phyloP scores from a whole-genome alignment of 345 rosid genomes.

The Lumnitzera racemosa region DNA sequence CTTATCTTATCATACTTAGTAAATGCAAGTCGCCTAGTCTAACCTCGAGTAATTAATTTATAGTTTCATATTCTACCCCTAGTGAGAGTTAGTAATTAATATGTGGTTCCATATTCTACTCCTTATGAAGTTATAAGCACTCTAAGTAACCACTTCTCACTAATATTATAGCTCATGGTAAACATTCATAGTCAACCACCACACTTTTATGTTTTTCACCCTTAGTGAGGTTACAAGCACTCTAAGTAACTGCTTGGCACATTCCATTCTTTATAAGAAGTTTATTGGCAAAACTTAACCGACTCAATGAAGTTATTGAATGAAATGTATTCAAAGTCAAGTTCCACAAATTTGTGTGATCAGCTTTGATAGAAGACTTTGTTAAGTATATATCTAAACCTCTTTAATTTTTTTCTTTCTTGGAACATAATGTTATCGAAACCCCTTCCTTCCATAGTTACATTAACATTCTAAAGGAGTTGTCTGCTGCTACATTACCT shows the following conservation, averaged over 20 bases:
- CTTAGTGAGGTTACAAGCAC: no score
- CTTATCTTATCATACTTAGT: no score
- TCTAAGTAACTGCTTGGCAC: conserved; percentile 31
- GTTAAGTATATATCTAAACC: conserved; percentile 66
- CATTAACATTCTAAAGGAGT: conserved; percentile 50
- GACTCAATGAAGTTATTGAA: conserved; percentile 49
- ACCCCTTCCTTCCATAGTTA: conserved; percentile 53
- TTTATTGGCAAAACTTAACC: conserved; percentile 81
- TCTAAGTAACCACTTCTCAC: no score
- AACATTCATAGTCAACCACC: no score
- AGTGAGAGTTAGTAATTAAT: no score
- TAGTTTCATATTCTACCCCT: no score
- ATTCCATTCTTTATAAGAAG: conserved; percentile 60
- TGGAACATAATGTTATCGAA: conserved; percentile 61
- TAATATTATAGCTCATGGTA: no score
- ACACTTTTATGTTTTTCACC: no score
- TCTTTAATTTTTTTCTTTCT: conserved; percentile 69
- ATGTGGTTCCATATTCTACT: no score
- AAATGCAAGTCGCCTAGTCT: no score
- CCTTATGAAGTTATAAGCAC: no score
- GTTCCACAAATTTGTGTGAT: conserved; percentile 20
- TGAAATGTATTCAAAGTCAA: conserved; percentile 26
- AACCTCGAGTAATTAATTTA: no score
- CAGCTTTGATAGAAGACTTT: conserved; percentile 43
- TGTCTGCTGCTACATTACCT: conserved; percentile 57